Evolutionary conservation across 2,329 filamentous ascomycete genomes (phyloP), one percentile per base, ranked within the genome.

Genomic region (Bipolaris zeicola): DNA sequence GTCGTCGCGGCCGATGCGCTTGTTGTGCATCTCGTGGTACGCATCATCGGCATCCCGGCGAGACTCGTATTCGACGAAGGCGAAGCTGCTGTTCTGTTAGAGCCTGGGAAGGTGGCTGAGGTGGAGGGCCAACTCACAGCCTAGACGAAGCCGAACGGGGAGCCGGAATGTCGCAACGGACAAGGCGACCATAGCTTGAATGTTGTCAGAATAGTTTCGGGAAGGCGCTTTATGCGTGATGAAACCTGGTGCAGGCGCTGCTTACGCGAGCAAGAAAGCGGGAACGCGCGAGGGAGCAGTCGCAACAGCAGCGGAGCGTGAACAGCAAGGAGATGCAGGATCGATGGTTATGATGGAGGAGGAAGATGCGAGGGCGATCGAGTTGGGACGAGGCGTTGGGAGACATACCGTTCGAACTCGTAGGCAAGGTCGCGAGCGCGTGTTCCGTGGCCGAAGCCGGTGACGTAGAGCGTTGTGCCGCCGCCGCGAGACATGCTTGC

Each of bases 351-450:
- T 14, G 64, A 56, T 14, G 64, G 62, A 57, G 62, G 71, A 63
- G 61, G 66, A 69, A 58, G 69, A 71, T 44, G 64, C 61, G 60
- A 61, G 57, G 68, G 66, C 70, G 72, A 66, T 72, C 60, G 67
- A 33, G 71, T 34, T 51, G 58, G 57, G 60, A 70, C 70, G 73
- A 75, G 70, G 70, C 73, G 75, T 60, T 81, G 42, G 22, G 43
- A 80, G 85, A 96, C 93, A 87, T 96, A 97, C 92, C 94, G 92
- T 93, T 98, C 94, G 90, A 98, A 98, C 86, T 98, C 94, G 90
- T 96, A 97, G 84, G 94, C 92, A 79, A 98, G 91, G 85, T 99
- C 93, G 87, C 95, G 92, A 79, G 95, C 92, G 84, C 95, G 92
- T 79, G 94, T 97, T 80, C 94, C 92, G 81, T 96, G 92, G 86